phyloP scores from a whole-genome alignment of 805 yeast species.

The Candida arabinofermentans region DNA sequence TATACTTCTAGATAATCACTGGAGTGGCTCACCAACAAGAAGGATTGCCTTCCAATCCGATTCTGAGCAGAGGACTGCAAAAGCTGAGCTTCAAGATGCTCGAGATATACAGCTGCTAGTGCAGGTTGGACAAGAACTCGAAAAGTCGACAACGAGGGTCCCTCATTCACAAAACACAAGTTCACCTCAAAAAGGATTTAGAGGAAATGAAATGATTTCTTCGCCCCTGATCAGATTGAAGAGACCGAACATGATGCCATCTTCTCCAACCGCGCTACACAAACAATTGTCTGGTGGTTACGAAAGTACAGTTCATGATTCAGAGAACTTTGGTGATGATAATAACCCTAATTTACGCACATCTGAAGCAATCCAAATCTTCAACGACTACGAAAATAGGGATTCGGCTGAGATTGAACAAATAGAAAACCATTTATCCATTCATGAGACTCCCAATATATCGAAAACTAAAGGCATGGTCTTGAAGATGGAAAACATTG shows the following conservation, averaged over 20 bases:
- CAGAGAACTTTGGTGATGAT: background rate
- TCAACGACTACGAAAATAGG: background rate
- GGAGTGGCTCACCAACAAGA: background rate
- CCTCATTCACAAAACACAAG: too few relatives aligned
- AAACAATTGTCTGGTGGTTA: background rate
- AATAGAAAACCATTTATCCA: background rate
- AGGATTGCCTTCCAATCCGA: background rate
- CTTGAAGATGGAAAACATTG: conserved; percentile 6
- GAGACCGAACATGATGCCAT: too few relatives aligned
- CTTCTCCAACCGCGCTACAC: background rate
- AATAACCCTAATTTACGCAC: background rate
- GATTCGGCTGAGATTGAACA: background rate
- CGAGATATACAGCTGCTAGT: too few relatives aligned
- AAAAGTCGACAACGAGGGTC: too few relatives aligned
- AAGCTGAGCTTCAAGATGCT: background rate
- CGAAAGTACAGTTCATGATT: conserved; percentile 2
- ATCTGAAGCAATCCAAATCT: conserved; percentile 3
- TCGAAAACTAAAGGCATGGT: background rate
- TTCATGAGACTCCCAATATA: conserved; percentile 1
- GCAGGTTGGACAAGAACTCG: too few relatives aligned
- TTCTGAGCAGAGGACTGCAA: background rate
- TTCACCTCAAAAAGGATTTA: too few relatives aligned
- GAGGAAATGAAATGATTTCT: too few relatives aligned
- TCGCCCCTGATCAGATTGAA: too few relatives aligned
- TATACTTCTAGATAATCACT: conserved; percentile 9